phyloP scores from a whole-genome alignment of 805 yeast genomes.

The Debaryomyces prosopidis region DNA sequence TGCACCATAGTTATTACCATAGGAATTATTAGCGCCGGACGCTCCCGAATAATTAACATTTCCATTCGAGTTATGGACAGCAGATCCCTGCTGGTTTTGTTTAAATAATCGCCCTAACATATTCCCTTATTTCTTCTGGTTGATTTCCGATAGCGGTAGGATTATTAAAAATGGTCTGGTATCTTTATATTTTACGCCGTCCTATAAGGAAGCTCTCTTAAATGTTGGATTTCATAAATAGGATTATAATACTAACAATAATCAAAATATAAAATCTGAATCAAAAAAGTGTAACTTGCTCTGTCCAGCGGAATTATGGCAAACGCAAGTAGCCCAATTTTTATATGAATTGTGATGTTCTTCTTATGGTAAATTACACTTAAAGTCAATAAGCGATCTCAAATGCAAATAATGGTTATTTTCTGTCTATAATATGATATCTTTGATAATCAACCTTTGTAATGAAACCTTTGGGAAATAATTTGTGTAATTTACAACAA shows the following conservation, averaged over 20 bases:
- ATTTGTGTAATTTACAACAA: no score
- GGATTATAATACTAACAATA: neutral
- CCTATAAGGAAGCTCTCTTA: neutral
- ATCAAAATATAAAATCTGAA: neutral
- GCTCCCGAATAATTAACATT: neutral
- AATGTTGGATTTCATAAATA: neutral
- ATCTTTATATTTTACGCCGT: neutral
- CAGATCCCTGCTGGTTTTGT: slow-evolving; percentile 17
- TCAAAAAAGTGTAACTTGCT: neutral
- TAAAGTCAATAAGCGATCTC: no score
- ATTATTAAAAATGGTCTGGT: neutral
- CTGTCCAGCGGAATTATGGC: no score
- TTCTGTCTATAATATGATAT: no score
- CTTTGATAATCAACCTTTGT: no score
- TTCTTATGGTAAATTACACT: no score
- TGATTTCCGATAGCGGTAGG: neutral
- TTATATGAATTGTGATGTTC: no score
- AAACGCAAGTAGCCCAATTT: no score
- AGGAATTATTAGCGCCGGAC: neutral
- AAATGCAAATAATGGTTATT: no score
- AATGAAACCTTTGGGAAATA: no score
- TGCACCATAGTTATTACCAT: neutral
- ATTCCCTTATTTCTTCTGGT: neutral
- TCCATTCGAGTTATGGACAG: neutral
- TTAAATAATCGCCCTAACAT: slow-evolving; percentile 41